Evolutionary conservation across 2,329 filamentous ascomycete genomes (phyloP), one percentile per base, ranked within the genome.

Genomic region (Verticillium nubilum): DNA sequence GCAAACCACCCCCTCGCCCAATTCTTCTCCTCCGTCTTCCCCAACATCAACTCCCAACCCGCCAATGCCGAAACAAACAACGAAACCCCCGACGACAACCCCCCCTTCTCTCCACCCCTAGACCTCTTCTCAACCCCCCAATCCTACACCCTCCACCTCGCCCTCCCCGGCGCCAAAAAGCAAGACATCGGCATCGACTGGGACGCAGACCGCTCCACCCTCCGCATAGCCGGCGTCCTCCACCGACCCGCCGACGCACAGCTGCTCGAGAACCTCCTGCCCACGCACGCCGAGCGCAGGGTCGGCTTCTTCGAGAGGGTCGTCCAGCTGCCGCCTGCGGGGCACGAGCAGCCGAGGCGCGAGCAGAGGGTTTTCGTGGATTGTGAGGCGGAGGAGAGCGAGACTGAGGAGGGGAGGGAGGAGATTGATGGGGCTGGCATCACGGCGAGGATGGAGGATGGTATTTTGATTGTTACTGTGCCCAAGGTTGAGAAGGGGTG

Each of bases 111-210:
- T 5, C 88, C 89, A 0, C 85, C 88, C n/a, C 78, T 87, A 59
- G 91, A 96, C 70, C 76, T 93, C 64, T 95, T 94, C 78, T 84
- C 88, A 70, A 89, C 87, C 5, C 74, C 84, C 6, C 74, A 76
- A 31, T 74, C 84, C 15, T 92, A 86, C 70, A 77, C 92, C 52
- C 75, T 95, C 9, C 90, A 95, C 72, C 77, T 92, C 67, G 87
- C 90, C 1, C 80, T 96, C 0, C 90, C 92, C 0, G 91, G 91
- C 27, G 90, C 88, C 1, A 87, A 87, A 75, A 93, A 92, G 74
- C 83, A 91, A 67, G 90, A 95, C 67, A 78, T 95, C 5, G 88
- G 83, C 60, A 84, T 95, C 53, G 87, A 87, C 71, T 96, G 89
- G 84, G 86, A 94, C 65, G 80, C 84, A 0, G 87, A 91, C 60